Conservation (phyloP, 805 yeast species). For the Candida patagonica region DNA sequence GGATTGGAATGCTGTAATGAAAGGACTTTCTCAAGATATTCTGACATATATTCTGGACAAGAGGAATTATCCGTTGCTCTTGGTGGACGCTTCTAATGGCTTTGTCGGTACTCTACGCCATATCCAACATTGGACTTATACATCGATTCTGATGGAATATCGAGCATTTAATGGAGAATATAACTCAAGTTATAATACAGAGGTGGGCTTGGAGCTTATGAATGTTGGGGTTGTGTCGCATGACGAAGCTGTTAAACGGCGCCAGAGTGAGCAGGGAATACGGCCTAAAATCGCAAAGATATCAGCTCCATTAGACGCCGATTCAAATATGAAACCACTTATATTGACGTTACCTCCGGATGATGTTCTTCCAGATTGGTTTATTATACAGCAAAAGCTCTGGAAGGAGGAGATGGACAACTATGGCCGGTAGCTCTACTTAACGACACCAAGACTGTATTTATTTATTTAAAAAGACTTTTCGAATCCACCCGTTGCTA, state of each 20-base stretch:
- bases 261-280: conserved; percentile 25
- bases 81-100: conserved; percentile 74
- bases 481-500: too few relatives aligned
- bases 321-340: conserved; percentile 10
- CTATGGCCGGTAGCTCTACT: not conserved
- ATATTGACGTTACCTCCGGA: conserved; percentile 47
- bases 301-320: not conserved
- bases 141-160: conserved; percentile 78
- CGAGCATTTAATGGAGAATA: conserved; percentile 58
- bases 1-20: conserved; percentile 72
- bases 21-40: conserved; percentile 52
- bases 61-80: conserved; percentile 53
- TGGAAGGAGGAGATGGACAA: conserved; percentile 36
- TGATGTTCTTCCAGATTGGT: conserved; percentile 66
- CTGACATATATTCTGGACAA: conserved; percentile 56
- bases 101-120: conserved; percentile 74
- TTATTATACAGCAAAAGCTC: conserved; percentile 51
- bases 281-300: conserved; percentile 7
- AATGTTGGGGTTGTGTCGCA: conserved; percentile 49
- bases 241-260: conserved; percentile 34
- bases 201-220: conserved; percentile 69
- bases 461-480: too few relatives aligned
- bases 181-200: conserved; percentile 68
- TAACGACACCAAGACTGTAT: not conserved
- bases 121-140: conserved; percentile 81